A percentile compares a stretch with the other conserved stretches of the same genome.
These are phyloP conservation scores for Lodderomyces elongisporus DNA, from an alignment of 1,139 yeast genomes.

Conservation along the genomic window DNA sequence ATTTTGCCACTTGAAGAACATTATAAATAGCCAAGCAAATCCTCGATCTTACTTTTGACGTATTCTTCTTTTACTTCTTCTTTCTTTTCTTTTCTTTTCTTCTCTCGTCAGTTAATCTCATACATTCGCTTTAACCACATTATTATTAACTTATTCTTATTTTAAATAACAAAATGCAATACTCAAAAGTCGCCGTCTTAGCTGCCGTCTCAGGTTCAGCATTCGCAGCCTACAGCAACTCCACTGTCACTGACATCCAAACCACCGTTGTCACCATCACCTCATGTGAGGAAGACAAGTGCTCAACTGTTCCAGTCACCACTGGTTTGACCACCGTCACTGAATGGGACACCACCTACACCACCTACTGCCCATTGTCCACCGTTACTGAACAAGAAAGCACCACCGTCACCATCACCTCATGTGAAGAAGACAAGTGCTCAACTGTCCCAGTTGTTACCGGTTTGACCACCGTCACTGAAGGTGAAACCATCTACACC, in stretches of 20 bases:
- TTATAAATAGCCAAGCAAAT: constrained; percentile 1
- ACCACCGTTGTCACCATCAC: constrained; percentile 44
- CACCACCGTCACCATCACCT: constrained; percentile 45
- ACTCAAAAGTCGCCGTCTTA: constrained; percentile 21
- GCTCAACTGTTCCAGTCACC: constrained; percentile 26
- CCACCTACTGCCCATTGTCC: constrained; percentile 42
- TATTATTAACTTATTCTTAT: constrained; percentile 6
- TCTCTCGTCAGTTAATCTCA: too few relatives aligned
- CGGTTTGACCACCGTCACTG: constrained; percentile 30
- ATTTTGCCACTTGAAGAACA: too few relatives aligned
- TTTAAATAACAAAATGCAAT: constrained; percentile 12
- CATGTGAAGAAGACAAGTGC: constrained; percentile 38
- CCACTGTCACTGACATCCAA: constrained; percentile 27
- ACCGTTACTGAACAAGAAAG: constrained; percentile 29
- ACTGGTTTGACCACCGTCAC: constrained; percentile 43
- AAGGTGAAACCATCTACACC: constrained; percentile 16
- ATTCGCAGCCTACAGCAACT: constrained; percentile 17
- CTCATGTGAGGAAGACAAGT: constrained; percentile 37
- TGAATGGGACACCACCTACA: constrained; percentile 41
- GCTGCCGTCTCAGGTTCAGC: constrained; percentile 19
- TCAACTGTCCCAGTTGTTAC: constrained; percentile 18
- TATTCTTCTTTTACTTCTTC: too few relatives aligned
- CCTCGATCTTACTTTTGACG: constrained; percentile 3
- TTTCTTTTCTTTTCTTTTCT: constrained; percentile 4
- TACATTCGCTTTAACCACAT: constrained; percentile 21